phyloP scores from a whole-genome alignment of 768 basidiomycete species.

The Termitomyces sp. region DNA sequence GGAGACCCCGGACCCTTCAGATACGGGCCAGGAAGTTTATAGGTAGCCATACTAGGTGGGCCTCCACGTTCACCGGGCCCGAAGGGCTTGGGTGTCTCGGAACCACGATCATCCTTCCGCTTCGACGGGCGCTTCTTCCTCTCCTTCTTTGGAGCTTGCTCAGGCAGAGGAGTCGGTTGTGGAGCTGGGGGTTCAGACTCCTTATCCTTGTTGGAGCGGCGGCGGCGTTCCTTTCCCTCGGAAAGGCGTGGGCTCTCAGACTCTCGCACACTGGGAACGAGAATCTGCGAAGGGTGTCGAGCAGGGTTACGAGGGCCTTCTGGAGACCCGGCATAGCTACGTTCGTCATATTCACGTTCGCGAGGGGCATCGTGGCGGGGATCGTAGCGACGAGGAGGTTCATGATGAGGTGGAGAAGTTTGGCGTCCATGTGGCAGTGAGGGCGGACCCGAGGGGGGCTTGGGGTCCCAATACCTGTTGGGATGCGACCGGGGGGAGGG shows the following conservation, averaged over 20 bases:
- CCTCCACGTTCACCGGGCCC: slow-evolving; percentile 26
- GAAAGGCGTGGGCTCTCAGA: slow-evolving; percentile 60
- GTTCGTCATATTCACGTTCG: slow-evolving; percentile 47
- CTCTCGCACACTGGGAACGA: slow-evolving; percentile 33
- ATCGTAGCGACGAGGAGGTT: slow-evolving; percentile 58
- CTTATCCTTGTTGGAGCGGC: slow-evolving; percentile 47
- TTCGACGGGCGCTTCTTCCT: slow-evolving; percentile 43
- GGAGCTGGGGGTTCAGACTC: slow-evolving; percentile 30
- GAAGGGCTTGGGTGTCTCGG: slow-evolving; percentile 42
- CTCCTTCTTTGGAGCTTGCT: slow-evolving; percentile 53
- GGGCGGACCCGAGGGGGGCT: slow-evolving; percentile 35
- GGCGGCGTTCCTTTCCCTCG: slow-evolving; percentile 44
- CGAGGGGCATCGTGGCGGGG: slow-evolving; percentile 51
- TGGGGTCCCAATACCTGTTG: slow-evolving; percentile 60
- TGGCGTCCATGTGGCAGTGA: slow-evolving; percentile 25
- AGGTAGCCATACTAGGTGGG: slow-evolving; percentile 19
- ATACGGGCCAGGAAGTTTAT: slow-evolving; percentile 28
- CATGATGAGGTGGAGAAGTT: slow-evolving; percentile 36
- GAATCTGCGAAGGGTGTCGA: slow-evolving; percentile 28
- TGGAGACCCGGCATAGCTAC: slow-evolving; percentile 44
- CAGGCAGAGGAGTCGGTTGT: slow-evolving; percentile 26
- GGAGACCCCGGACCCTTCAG: slow-evolving; percentile 47
- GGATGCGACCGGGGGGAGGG: slow-evolving; percentile 58
- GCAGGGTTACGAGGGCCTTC: slow-evolving; percentile 34
- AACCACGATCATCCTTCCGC: slow-evolving; percentile 45